Percentiles rank a stretch among this genome's conserved stretches.
Evolutionary conservation across 306 rosid species (phyloP).

Genomic region (Chamaecrista fasciculata): DNA sequence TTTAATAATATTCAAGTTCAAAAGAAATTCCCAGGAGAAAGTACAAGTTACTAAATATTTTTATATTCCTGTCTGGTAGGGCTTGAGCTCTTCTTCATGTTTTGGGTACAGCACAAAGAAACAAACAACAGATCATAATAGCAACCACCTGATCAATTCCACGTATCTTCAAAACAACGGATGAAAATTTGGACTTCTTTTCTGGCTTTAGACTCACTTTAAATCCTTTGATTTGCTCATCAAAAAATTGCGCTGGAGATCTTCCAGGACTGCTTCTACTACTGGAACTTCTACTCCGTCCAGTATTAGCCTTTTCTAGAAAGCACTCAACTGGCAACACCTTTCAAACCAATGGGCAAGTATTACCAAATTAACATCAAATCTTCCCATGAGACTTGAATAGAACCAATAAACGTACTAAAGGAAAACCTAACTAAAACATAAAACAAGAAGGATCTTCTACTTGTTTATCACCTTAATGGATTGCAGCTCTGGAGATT

Average conservation of each 20-base stretch:
- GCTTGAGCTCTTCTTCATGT: not conserved
- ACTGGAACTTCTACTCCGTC: slow-evolving; percentile 79
- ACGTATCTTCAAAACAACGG: slow-evolving; percentile 78
- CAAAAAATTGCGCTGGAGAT: slow-evolving; percentile 54
- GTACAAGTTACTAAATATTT: slow-evolving; percentile 1
- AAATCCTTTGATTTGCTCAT: slow-evolving; percentile 74
- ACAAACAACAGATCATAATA: slow-evolving; percentile 8
- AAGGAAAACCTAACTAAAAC: not conserved
- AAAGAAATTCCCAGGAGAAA: not conserved
- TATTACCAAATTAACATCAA: slow-evolving; percentile 19
- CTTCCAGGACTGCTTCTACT: slow-evolving; percentile 80
- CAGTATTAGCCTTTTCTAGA: slow-evolving; percentile 64
- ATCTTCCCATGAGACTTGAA: slow-evolving; percentile 15
- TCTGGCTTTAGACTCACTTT: slow-evolving; percentile 72
- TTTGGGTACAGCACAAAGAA: not conserved
- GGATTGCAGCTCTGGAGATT: slow-evolving; percentile 87
- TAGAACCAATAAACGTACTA: not conserved
- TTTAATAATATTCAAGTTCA: not conserved
- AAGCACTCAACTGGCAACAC: slow-evolving; percentile 70
- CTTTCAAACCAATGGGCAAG: slow-evolving; percentile 36
- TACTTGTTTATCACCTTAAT: slow-evolving; percentile 57
- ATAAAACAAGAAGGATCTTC: not conserved
- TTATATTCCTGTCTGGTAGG: not conserved
- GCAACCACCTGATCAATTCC: slow-evolving; percentile 79
- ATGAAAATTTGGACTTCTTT: slow-evolving; percentile 78